Conservation (phyloP, 352 stramenopile species). For the Globisporangium takayamanum region DNA sequence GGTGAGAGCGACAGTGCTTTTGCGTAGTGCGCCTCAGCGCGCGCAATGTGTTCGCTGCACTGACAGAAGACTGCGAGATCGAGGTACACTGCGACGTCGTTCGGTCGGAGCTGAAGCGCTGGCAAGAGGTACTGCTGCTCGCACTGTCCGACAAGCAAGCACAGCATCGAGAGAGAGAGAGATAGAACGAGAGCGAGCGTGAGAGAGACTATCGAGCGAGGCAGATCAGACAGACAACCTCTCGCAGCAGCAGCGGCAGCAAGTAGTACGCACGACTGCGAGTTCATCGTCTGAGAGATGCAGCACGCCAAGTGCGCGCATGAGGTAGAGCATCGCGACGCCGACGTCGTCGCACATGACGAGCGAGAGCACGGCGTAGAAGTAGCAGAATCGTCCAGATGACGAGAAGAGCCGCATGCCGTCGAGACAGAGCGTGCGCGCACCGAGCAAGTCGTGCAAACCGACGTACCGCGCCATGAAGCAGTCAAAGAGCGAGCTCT, state of each 20-base stretch:
- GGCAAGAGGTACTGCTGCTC: conserved; percentile 43
- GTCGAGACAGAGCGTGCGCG: conserved; percentile 27
- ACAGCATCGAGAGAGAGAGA: not conserved
- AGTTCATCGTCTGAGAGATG: conserved; percentile 23
- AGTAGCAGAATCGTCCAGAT: conserved; percentile 32
- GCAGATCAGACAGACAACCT: not conserved
- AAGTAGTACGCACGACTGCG: conserved; percentile 32
- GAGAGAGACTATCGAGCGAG: not conserved
- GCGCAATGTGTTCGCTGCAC: conserved; percentile 27
- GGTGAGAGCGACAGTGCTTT: conserved; percentile 34
- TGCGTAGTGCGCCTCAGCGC: conserved; percentile 48
- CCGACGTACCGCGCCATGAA: conserved; percentile 46
- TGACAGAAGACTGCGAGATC: conserved; percentile 59
- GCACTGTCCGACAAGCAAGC: conserved; percentile 18
- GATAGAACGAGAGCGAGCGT: not conserved
- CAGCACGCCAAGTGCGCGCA: conserved; percentile 16
- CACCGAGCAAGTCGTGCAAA: conserved; percentile 38
- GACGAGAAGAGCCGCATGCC: conserved; percentile 29
- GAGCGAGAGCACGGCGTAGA: conserved; percentile 35
- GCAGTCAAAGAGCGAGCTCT: conserved; percentile 36
- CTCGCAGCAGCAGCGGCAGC: not conserved
- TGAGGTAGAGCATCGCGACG: conserved; percentile 26
- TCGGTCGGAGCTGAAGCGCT: conserved; percentile 40
- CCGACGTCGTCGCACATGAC: conserved; percentile 39
- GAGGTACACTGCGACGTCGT: conserved; percentile 41